phyloP scores from a whole-genome alignment of 139 green algal species.

The Axilococcus clingmanii region DNA sequence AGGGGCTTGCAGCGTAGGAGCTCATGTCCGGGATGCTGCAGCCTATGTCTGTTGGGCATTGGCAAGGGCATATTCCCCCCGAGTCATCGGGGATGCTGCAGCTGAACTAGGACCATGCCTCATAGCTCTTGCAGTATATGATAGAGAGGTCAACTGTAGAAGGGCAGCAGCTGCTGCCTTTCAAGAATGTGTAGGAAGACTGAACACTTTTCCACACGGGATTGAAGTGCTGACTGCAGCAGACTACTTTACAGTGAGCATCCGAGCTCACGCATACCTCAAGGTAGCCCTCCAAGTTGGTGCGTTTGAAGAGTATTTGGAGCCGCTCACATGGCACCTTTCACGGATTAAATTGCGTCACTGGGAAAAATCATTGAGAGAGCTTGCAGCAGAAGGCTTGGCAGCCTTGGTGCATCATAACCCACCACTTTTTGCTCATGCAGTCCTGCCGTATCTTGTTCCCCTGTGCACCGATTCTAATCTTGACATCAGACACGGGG shows the following conservation, averaged over 20 bases:
- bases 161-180: constrained; percentile 90
- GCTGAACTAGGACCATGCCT: constrained; percentile 57
- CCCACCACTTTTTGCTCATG: constrained; percentile 13
- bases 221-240: constrained; percentile 81
- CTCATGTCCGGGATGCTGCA: constrained; percentile 90
- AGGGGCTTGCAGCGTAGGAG: constrained; percentile 78
- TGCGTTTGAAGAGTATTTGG: constrained; percentile 43
- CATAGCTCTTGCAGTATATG: constrained; percentile 79
- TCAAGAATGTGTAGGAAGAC: constrained; percentile 80
- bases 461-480: constrained; percentile 29
- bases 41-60: constrained; percentile 97
- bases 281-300: constrained; percentile 51
- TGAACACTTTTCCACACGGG: constrained; percentile 78
- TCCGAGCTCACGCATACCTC: constrained; percentile 50
- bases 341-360: constrained; percentile 74
- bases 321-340: constrained; percentile 61
- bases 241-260: constrained; percentile 84
- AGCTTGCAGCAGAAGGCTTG: constrained; percentile 66
- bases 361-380: constrained; percentile 79
- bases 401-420: constrained; percentile 49
- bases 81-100: constrained; percentile 36
- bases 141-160: constrained; percentile 77
- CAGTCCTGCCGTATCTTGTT: constrained; percentile 44
- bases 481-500: constrained; percentile 71
- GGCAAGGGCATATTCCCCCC: constrained; percentile 71